Evolutionary conservation across 2,329 filamentous ascomycete genomes (phyloP), one percentile per base, ranked within the genome.

Genomic region (Pseudodiploospora longispora): DNA sequence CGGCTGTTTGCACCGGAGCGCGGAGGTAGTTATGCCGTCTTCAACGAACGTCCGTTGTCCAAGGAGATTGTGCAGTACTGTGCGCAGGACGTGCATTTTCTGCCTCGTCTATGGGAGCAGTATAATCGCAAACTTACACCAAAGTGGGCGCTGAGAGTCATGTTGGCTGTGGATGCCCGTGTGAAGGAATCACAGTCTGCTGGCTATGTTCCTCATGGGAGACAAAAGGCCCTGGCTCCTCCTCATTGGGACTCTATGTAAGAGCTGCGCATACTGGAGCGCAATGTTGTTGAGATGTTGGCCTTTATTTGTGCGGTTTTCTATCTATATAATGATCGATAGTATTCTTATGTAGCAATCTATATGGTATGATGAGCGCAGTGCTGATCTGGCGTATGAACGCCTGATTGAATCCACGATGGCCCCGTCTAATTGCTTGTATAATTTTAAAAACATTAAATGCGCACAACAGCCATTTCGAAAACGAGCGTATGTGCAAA

Each of bases 21-120:
- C 1, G 72, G 73, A 1, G 74, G 73, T 0, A 56, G 48, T 7
- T 72, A 70, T 49, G 59, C 66, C 10, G 65, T 74, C 1, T 78
- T 78, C 52, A 66, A 70, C 46, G 40, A 58, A 37, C 61, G 73
- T 1, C 74, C 75, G 0, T 46, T 78, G 6, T 36, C 48, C 1
- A 8, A 50, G 3, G 64, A 64, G 0, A 61, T 76, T 3, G 43
- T 56, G 27, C 9, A 50, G 0, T 78, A 78, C 55, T 76, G 72
- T 49, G 57, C 61, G 3, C 59, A 69, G 27, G 72, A 77, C 49
- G 66, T 78, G 1, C 36, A 53, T 6, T 56, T 63, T 31, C 54
- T 77, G 47, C 61, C 70, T 2, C 46, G 54, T 32, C 48, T 70
- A 8, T 58, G 55, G 50, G 38, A 52, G 28, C 29, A 60, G 27